Evolutionary conservation across 306 rosid species (phyloP), one percentile per base, ranked within the genome.

Genomic region (Cucurbita argyrosperma): DNA sequence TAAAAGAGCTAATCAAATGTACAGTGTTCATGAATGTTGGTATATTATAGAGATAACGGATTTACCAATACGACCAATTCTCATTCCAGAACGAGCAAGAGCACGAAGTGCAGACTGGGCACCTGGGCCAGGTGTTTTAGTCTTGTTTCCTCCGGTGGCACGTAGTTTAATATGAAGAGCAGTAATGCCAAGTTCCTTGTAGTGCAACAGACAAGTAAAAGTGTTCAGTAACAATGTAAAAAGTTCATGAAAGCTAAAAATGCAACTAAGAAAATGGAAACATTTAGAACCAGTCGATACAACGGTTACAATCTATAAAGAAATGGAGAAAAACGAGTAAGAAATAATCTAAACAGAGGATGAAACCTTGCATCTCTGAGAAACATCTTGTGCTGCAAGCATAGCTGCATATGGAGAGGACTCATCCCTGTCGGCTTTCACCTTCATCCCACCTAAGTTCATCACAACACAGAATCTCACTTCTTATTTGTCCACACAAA

Each of bases 21-120:
- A 14, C 11, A 12, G n/a, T 47, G 4, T 37, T 38, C 7, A 7
- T 40, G 26, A 4, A 15, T 39, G n/a, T 60, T 8, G 13, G 43
- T 60, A 35, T 16, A 38, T 30, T 8, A 19, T 4, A 11, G 26
- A 9, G 10, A 74, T 6, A 23, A 45, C 10, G 8, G 45, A 10
- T 40, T 71, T 77, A 88, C 93, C 93, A 77, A 88, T 88, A 6
- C 93, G 89, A 10, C 93, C 93, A 78, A 88, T 86, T 62, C 87
- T 84, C 93, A 88, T 88, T 59, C 93, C 90, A 54, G 90, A 86
- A 13, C 93, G 87, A 72, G 93, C 90, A 74, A 88, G 86, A 14
- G 93, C 93, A 13, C 90, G 85, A 0, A 88, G 93, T 50, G 93
- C 93, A 62, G 90, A 85, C 79, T 88, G 93, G 63, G 93, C 90